Conservation (phyloP, 306 rosid genomes). For the Begonia peltatifolia region DNA sequence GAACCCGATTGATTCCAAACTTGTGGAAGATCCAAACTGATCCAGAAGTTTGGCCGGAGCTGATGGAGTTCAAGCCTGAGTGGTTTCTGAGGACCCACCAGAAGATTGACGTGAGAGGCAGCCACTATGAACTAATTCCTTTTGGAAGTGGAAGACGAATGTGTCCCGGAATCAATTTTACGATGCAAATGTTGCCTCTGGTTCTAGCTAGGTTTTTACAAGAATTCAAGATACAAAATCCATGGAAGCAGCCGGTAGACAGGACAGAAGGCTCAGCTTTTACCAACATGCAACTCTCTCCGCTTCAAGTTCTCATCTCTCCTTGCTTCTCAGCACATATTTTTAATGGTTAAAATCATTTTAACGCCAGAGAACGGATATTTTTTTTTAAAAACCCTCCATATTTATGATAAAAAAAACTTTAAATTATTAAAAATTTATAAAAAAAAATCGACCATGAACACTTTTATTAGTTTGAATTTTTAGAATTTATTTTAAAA, state of each 20-base stretch:
- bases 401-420: no score
- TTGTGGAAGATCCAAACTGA: constrained; percentile 1
- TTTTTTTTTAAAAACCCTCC: no score
- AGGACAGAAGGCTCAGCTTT: not conserved
- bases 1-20: not conserved
- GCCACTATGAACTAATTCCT: not conserved
- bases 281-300: not conserved
- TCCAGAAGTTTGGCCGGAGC: constrained; percentile 1
- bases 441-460: no score
- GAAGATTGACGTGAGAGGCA: not conserved
- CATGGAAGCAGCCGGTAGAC: not conserved
- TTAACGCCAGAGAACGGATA: no score
- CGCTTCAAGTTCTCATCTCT: not conserved
- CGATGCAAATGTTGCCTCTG: not conserved
- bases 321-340: not conserved
- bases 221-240: not conserved
- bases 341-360: no score
- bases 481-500: no score
- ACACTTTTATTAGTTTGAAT: no score
- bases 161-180: not conserved
- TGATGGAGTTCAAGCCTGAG: constrained; percentile 2
- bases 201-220: not conserved
- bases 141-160: constrained; percentile 3
- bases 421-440: no score
- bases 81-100: constrained; percentile 3